Conservation (phyloP, 805 yeast species). For the Saturnispora ahearnii region DNA sequence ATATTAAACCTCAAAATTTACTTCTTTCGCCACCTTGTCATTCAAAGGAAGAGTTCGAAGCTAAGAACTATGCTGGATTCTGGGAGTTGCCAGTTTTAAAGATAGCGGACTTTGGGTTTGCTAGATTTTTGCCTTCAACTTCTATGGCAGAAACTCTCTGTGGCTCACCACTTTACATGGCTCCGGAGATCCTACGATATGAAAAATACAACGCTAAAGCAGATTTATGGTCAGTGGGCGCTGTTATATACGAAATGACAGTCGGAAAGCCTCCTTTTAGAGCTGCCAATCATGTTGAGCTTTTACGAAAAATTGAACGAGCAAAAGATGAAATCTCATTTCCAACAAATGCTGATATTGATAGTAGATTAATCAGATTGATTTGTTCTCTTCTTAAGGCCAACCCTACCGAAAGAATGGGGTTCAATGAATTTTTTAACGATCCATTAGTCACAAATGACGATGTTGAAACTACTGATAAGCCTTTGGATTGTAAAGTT, state of each 20-base stretch:
- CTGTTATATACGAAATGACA: slow-evolving; percentile 90
- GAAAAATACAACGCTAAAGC: slow-evolving; percentile 97
- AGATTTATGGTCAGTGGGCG: slow-evolving; percentile 97
- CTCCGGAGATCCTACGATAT: slow-evolving; percentile 90
- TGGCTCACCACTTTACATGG: slow-evolving; percentile 98
- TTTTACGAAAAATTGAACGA: slow-evolving; percentile 76
- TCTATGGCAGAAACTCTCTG: slow-evolving; percentile 95
- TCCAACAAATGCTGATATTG: slow-evolving; percentile 58
- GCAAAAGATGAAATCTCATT: slow-evolving; percentile 71
- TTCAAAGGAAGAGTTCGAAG: slow-evolving; percentile 49
- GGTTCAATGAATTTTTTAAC: slow-evolving; percentile 78
- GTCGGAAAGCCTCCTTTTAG: slow-evolving; percentile 95
- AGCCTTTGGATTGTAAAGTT: slow-evolving; percentile 55
- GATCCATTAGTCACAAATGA: slow-evolving; percentile 55
- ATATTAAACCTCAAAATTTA: slow-evolving; percentile 88
- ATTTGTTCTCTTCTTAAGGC: slow-evolving; percentile 71
- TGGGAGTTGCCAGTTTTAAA: slow-evolving; percentile 87
- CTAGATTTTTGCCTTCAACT: slow-evolving; percentile 85
- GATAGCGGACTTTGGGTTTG: slow-evolving; percentile 97
- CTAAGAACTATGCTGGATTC: slow-evolving; percentile 57
- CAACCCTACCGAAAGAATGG: slow-evolving; percentile 80
- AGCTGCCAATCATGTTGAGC: slow-evolving; percentile 87
- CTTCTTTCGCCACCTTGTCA: slow-evolving; percentile 75
- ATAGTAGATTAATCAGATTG: slow-evolving; percentile 56
- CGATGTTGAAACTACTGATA: slow-evolving; percentile 37